Base-by-base conservation (phyloP, 1,139 yeast genomes). In the Yamadazyma dendronema region DNA sequence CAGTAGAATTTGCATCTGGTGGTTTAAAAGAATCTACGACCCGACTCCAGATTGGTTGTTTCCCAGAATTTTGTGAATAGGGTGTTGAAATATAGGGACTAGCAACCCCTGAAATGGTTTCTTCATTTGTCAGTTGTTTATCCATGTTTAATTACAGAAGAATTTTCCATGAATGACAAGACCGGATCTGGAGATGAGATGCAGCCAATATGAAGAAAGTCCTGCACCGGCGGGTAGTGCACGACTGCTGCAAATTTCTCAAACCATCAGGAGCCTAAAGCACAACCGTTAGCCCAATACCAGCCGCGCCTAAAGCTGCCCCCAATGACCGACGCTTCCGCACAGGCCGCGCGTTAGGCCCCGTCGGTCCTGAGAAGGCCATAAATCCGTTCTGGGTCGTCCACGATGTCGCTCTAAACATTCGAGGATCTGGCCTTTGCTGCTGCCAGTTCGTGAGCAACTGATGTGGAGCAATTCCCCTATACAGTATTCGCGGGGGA, bases 1-100 rank as follows among this genome's bases (percentile, higher is more conserved):
- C 34, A n/a, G 16, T 28, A 1, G 37, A 11, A 17, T 9, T 9
- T 15, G 21, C 39, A 13, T 53, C 59, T 12, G 62, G 54, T 31
- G 65, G 52, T 44, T 57, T 63, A 49, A 67, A 68, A 7, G 72
- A 63, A 47, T 65, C 67, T 33, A 40, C 51, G 38, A 67, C 54
- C 3, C 46, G 34, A 19, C 50, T 46, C 68, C 67, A 64, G 39
- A 30, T 46, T 24, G 26, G 26, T 19, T 19, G 6, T 3, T 38
- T 27, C 2, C 13, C 25, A 27, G 28, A 8, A 11, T 7, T 24
- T 24, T 9, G 12, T 19, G 27, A n/a, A 24, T 24, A 11, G 5
- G 27, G 13, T 7, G 6, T 19, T 19, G n/a, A n/a, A n/a, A 19
- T 19, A 19, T 19, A 19, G 9, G 22, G 22, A 19, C 22, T 19